Evolutionary conservation across 2,329 filamentous ascomycete species (phyloP).

Genomic region (Trichoderma koningii): DNA sequence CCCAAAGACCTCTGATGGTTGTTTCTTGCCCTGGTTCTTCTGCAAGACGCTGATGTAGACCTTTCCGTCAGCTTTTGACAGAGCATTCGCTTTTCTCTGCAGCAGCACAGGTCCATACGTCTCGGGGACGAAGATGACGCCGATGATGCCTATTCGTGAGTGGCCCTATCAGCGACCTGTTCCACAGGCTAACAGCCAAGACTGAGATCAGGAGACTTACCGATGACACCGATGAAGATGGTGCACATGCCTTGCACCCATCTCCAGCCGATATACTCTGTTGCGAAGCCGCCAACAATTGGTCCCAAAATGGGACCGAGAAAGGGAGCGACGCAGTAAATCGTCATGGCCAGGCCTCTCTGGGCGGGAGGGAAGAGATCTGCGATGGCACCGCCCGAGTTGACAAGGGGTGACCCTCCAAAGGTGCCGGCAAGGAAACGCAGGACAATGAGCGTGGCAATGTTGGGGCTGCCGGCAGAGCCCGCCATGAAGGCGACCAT

Average conservation of each 20-base stretch:
- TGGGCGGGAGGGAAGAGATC: not conserved
- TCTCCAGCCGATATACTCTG: not conserved
- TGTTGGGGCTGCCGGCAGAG: conserved; percentile 57
- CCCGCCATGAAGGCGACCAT: conserved; percentile 59
- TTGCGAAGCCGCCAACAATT: not conserved
- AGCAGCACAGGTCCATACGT: not conserved
- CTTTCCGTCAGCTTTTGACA: conserved; percentile 58
- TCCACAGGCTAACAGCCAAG: too few relatives aligned
- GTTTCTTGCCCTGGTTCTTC: conserved; percentile 44
- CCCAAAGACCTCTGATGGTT: too few relatives aligned
- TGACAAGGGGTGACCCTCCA: conserved; percentile 41
- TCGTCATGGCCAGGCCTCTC: not conserved
- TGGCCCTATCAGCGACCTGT: too few relatives aligned
- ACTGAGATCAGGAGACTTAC: not conserved
- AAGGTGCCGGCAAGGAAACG: not conserved
- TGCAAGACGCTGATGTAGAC: conserved; percentile 56
- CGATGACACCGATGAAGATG: not conserved
- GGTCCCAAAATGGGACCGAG: not conserved
- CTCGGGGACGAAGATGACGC: not conserved
- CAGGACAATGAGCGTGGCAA: conserved; percentile 41
- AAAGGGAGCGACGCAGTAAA: not conserved
- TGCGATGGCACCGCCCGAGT: not conserved
- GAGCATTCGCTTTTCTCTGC: conserved; percentile 37
- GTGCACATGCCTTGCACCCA: not conserved
- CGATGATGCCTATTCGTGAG: not conserved